A percentile compares a stretch with the other conserved stretches of the same genome.
Evolutionary conservation across 2,329 filamentous ascomycete species (phyloP).

Genomic region (Paecilomyces variotii): DNA sequence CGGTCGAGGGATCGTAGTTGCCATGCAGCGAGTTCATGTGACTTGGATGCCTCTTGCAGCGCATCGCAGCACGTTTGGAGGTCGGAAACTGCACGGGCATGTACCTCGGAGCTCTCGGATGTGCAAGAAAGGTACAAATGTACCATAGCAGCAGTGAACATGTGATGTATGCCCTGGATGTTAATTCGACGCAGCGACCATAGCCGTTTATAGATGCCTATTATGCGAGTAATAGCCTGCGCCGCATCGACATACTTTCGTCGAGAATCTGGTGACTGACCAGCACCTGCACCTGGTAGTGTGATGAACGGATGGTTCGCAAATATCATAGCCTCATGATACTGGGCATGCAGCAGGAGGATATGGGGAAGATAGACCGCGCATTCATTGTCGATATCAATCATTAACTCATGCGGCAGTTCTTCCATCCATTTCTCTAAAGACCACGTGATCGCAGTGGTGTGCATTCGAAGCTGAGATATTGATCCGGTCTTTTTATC

Average conservation of each 20-base stretch:
- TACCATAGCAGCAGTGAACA: constrained; percentile 10
- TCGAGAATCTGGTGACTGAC: constrained; percentile 1
- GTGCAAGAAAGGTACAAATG: constrained; percentile 11
- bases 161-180: constrained; percentile 10
- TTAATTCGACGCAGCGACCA: constrained; percentile 11
- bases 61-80: constrained; percentile 10
- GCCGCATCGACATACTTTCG: constrained; percentile 7
- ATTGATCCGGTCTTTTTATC: constrained; percentile 6
- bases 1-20: constrained; percentile 6
- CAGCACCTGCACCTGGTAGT: background rate
- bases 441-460: constrained; percentile 5
- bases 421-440: constrained; percentile 7
- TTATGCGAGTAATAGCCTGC: constrained; percentile 4
- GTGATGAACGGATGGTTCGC: constrained; percentile 13
- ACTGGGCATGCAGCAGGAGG: constrained; percentile 10
- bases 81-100: constrained; percentile 4
- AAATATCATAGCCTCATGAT: constrained; percentile 11
- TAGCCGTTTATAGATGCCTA: constrained; percentile 6
- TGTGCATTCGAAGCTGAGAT: constrained; percentile 5
- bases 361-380: constrained; percentile 10
- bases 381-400: constrained; percentile 1
- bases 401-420: constrained; percentile 4
- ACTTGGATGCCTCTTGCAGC: constrained; percentile 6
- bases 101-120: constrained; percentile 1
- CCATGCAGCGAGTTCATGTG: constrained; percentile 5